These are phyloP conservation scores for Kalanchoe fedtschenkoi DNA, from an alignment of 164 flowering plant genomes.

Conservation along the genomic window DNA sequence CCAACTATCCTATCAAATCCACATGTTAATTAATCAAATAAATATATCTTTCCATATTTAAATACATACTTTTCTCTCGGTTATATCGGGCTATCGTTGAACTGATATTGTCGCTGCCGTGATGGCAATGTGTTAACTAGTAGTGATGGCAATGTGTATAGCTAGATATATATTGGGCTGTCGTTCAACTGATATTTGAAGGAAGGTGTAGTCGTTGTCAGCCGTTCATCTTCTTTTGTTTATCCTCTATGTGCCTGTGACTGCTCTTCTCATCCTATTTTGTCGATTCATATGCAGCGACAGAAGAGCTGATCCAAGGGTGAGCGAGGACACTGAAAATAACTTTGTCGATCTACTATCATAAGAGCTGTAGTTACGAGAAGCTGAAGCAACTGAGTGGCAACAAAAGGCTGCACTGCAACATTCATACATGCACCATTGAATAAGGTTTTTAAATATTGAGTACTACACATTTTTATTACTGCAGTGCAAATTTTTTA, in stretches of 20 bases:
- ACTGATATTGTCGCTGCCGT: too few relatives aligned
- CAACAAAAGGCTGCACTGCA: conserved; percentile 33
- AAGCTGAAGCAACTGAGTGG: conserved; percentile 32
- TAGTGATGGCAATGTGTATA: conserved; percentile 37
- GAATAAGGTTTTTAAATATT: too few relatives aligned
- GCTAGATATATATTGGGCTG: conserved; percentile 50
- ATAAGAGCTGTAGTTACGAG: conserved; percentile 35
- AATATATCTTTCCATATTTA: too few relatives aligned
- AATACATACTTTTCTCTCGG: too few relatives aligned
- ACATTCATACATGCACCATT: too few relatives aligned
- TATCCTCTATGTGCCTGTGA: conserved; percentile 78
- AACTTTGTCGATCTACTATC: conserved; percentile 29
- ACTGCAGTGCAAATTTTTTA: too few relatives aligned
- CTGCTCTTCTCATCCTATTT: conserved; percentile 60
- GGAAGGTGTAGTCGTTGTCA: conserved; percentile 42
- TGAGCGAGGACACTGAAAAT: conserved; percentile 41
- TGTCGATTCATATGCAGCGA: conserved; percentile 45
- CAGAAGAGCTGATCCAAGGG: conserved; percentile 79
- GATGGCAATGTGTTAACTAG: too few relatives aligned
- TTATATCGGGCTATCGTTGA: too few relatives aligned
- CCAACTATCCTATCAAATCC: too few relatives aligned
- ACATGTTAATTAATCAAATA: too few relatives aligned
- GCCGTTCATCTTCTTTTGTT: conserved; percentile 28
- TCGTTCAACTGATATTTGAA: conserved; percentile 63
- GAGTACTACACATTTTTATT: too few relatives aligned